Conservation (phyloP, 2,329 filamentous ascomycete species). For the Pseudonectria buxi region DNA sequence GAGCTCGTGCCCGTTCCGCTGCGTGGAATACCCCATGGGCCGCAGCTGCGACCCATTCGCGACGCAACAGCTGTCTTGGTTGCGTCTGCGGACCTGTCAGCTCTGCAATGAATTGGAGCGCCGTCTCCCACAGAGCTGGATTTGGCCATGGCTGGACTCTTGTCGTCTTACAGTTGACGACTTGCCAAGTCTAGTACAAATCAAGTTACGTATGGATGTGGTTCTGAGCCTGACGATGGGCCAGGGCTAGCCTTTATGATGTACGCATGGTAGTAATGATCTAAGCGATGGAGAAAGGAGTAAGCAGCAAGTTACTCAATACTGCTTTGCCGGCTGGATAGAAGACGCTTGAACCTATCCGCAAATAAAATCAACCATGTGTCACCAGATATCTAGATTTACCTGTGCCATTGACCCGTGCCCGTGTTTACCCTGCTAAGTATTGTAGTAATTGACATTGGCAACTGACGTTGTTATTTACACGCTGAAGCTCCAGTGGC, state of each 20-base stretch:
- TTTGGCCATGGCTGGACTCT: constrained; percentile 17
- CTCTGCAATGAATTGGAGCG: too few species aligned
- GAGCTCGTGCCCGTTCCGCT: constrained; percentile 15
- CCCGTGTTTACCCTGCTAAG: too few species aligned
- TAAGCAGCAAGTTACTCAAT: constrained; percentile 19
- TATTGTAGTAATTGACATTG: too few species aligned
- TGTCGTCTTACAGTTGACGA: constrained; percentile 10
- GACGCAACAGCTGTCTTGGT: constrained; percentile 22
- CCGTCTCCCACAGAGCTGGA: background rate
- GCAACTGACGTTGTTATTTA: too few species aligned
- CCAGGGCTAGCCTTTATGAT: constrained; percentile 26
- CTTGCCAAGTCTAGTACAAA: constrained; percentile 16
- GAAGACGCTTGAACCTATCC: constrained; percentile 49
- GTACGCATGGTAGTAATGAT: constrained; percentile 2
- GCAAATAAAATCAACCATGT: constrained; percentile 14
- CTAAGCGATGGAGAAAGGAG: constrained; percentile 15
- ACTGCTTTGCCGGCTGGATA: constrained; percentile 28
- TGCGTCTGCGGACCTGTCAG: constrained; percentile 14
- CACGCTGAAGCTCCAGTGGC: too few species aligned
- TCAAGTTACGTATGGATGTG: constrained; percentile 25
- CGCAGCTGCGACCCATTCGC: constrained; percentile 46
- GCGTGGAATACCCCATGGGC: constrained; percentile 37
- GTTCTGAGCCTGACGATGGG: constrained; percentile 21
- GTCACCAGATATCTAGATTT: background rate
- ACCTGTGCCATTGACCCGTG: too few species aligned